These are phyloP conservation scores for Abrus precatorius DNA, from an alignment of 306 rosid genomes.

Conservation along the genomic window DNA sequence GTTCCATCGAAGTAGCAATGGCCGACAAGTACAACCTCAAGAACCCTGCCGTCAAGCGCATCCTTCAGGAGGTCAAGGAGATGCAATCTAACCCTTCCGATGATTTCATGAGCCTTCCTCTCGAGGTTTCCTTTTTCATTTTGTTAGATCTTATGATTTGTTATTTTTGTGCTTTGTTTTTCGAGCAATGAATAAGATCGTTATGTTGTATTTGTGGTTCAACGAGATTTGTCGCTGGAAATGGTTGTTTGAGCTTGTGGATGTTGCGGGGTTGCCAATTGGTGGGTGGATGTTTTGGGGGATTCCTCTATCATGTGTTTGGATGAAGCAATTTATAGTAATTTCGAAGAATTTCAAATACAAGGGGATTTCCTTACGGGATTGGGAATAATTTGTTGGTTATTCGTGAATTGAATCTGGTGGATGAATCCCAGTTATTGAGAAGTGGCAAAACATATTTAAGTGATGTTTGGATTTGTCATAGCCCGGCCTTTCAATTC, in stretches of 20 bases:
- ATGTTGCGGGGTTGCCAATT: no score
- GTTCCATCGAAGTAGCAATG: slow-evolving; percentile 32
- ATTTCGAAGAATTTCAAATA: neutral
- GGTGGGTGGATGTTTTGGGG: neutral
- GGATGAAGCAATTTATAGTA: neutral
- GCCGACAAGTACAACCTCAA: slow-evolving; percentile 88
- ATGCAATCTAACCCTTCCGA: slow-evolving; percentile 94
- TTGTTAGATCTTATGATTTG: neutral
- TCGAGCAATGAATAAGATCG: neutral
- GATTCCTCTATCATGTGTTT: neutral
- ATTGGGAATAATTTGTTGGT: neutral
- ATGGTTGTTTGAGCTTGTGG: neutral
- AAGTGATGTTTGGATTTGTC: neutral
- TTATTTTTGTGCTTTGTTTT: neutral
- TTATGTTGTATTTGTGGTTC: neutral
- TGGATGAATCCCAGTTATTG: neutral
- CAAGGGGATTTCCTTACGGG: neutral
- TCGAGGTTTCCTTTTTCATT: slow-evolving; percentile 64
- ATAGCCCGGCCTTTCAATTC: neutral
- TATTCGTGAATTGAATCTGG: neutral
- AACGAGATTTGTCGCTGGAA: neutral
- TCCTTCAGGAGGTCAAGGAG: slow-evolving; percentile 94
- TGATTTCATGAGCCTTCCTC: slow-evolving; percentile 96
- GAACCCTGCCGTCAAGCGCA: slow-evolving; percentile 96
- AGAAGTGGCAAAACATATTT: neutral